A percentile compares a stretch with the other conserved stretches of the same genome.
phyloP scores from a whole-genome alignment of 768 basidiomycete genomes.

The Mycena galopus region DNA sequence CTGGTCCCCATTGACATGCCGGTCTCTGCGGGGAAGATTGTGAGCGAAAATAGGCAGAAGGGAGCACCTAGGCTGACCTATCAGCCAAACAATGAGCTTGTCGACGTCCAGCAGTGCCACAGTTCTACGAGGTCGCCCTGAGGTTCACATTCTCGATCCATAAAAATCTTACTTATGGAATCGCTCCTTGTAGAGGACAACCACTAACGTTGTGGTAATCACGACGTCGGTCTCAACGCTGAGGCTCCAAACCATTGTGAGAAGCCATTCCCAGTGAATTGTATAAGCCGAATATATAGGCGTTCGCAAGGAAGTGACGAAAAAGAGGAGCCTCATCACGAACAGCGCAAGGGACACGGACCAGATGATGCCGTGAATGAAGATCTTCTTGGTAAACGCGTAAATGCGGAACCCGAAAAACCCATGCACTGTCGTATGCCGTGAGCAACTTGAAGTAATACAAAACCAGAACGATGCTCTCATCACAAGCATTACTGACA shows the following conservation, averaged over 20 bases:
- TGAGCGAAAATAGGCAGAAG: background rate
- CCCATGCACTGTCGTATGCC: background rate
- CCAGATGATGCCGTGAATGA: background rate
- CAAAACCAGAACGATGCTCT: background rate
- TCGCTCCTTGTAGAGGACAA: background rate
- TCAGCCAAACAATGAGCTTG: background rate
- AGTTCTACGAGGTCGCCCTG: background rate
- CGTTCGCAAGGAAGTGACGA: background rate
- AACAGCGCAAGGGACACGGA: background rate
- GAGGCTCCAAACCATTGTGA: background rate
- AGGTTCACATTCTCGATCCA: background rate
- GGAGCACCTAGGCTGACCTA: background rate
- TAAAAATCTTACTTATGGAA: background rate
- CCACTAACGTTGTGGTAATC: background rate
- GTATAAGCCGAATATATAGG: background rate
- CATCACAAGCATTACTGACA: background rate
- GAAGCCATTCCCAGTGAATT: background rate
- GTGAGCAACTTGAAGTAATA: background rate
- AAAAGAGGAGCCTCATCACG: background rate
- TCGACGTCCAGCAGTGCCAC: background rate
- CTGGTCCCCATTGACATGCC: background rate
- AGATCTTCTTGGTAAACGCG: background rate
- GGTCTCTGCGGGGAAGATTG: background rate
- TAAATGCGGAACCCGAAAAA: conserved; percentile 1
- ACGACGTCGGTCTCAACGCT: background rate